Percentiles rank a stretch among this genome's conserved stretches.
phyloP scores from a whole-genome alignment of 108 stramenopile species.

The Epithemia pelagica region DNA sequence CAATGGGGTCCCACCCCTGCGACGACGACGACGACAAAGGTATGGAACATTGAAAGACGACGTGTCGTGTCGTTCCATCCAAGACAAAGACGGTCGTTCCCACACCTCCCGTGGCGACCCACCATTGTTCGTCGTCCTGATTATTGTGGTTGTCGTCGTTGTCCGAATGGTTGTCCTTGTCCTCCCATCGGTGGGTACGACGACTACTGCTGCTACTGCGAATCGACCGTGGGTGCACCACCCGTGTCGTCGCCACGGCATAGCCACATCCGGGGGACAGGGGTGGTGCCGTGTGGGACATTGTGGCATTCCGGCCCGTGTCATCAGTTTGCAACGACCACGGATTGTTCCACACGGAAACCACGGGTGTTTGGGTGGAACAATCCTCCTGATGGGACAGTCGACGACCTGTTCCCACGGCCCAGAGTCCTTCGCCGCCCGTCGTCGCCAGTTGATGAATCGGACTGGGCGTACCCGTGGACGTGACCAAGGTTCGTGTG shows the following conservation, averaged over 20 bases:
- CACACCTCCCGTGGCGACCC: neutral
- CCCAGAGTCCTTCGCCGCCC: neutral
- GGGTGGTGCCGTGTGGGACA: too few relatives aligned
- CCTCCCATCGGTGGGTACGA: too few relatives aligned
- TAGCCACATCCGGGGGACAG: too few relatives aligned
- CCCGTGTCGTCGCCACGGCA: neutral
- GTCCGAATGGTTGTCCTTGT: neutral
- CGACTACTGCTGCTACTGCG: neutral
- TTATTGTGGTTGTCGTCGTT: neutral
- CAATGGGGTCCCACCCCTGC: too few relatives aligned
- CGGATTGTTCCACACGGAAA: too few relatives aligned
- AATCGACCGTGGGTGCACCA: neutral
- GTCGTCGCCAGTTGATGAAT: neutral
- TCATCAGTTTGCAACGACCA: neutral
- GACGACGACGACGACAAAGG: too few relatives aligned
- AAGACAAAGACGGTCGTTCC: neutral
- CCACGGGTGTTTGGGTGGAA: neutral
- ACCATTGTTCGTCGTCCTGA: neutral
- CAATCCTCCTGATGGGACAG: too few relatives aligned
- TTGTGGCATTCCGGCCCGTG: neutral
- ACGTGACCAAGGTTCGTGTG: neutral
- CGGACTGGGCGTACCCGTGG: neutral
- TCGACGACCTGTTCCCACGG: neutral
- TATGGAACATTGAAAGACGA: neutral
- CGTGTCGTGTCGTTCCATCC: neutral